Percentiles rank a stretch among this genome's conserved stretches.
Evolutionary conservation across 2,329 filamentous ascomycete genomes (phyloP).

Genomic region (Trematosphaeria pertusa): DNA sequence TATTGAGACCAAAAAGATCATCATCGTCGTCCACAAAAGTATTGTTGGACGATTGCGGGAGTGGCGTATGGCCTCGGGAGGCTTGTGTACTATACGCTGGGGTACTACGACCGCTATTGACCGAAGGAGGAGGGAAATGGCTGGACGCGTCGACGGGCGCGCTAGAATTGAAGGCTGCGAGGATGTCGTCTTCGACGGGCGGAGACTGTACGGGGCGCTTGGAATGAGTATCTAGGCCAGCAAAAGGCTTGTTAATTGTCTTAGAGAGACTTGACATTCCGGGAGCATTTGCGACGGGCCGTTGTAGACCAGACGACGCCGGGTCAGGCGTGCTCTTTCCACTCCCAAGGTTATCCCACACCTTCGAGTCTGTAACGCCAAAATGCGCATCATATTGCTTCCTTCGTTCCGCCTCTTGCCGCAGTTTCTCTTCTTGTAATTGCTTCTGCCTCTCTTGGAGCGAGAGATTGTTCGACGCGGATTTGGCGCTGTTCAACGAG

Average conservation of each 20-base stretch:
- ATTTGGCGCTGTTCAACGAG: conserved; percentile 64
- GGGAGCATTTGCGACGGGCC: conserved; percentile 27
- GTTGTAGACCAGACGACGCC: conserved; percentile 31
- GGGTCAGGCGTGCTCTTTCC: conserved; percentile 58
- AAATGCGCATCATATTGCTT: conserved; percentile 78
- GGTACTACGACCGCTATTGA: conserved; percentile 51
- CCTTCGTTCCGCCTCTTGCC: conserved; percentile 76
- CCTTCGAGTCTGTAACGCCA: conserved; percentile 69
- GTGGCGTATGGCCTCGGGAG: conserved; percentile 37
- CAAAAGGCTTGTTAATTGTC: conserved; percentile 49
- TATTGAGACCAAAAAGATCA: conserved; percentile 83
- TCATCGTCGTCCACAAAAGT: conserved; percentile 69
- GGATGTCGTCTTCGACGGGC: conserved; percentile 63
- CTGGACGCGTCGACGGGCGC: conserved; percentile 67
- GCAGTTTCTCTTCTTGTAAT: conserved; percentile 78
- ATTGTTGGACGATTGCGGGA: conserved; percentile 28
- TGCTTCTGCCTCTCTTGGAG: conserved; percentile 70
- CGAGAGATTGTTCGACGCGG: conserved; percentile 72
- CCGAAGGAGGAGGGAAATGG: conserved; percentile 60
- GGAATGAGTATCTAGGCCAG: conserved; percentile 39
- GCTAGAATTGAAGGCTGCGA: conserved; percentile 67
- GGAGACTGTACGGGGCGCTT: conserved; percentile 37
- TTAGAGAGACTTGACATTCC: conserved; percentile 37
- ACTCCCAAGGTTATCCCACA: conserved; percentile 76
- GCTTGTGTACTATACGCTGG: conserved; percentile 39